Base-by-base conservation (phyloP, 345 rosid genomes). In the Populus davidiana region DNA sequence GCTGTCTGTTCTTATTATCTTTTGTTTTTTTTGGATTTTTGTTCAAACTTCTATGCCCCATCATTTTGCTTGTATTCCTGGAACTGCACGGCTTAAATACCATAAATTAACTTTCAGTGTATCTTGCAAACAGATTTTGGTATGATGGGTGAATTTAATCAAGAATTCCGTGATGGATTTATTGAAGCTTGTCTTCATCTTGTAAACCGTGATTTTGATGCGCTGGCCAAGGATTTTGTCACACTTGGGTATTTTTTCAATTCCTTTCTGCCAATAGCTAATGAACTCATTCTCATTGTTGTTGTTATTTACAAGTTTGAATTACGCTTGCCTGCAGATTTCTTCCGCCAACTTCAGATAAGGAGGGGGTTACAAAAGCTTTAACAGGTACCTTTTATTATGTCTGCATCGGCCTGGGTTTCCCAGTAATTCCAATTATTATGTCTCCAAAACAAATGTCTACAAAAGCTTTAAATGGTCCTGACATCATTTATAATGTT, bases 151-250 rank as follows among this genome's bases (percentile, higher is more conserved):
- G 97, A 94, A 80, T 94, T 94, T 84, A 89, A 89, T 81, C 91
- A 94, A 87, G 98, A 93, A 80, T 76, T 93, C 80, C 97, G 97
- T 29, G 92, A 89, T 76, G 97, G 95, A 75, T 94, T 94, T 83
- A 91, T 93, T 77, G 92, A 93, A 89, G 98, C 98, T 74, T 94
- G 98, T 85, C 94, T 94, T 73, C 97, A 94, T 86, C 98, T 94
- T 54, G 98, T 94, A 67, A 94, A 94, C 80, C 97, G 97, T 74
- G 97, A 94, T 85, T 94, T 87, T 89, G 90, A 88, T 83, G 90
- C 98, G 8, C 83, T 94, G 79, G 90, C 97, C 75, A 86, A 87
- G 81, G 98, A 94, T 90, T 94, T 94, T 83, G 88, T 94, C 78
- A 91, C 97, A 76, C 93, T 94, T 75, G 98, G 98, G 98, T 93